Percentiles rank a stretch among this genome's conserved stretches.
Conservation (phyloP, 495 filamentous ascomycete species). For the Rhizodiscina lignyota region DNA sequence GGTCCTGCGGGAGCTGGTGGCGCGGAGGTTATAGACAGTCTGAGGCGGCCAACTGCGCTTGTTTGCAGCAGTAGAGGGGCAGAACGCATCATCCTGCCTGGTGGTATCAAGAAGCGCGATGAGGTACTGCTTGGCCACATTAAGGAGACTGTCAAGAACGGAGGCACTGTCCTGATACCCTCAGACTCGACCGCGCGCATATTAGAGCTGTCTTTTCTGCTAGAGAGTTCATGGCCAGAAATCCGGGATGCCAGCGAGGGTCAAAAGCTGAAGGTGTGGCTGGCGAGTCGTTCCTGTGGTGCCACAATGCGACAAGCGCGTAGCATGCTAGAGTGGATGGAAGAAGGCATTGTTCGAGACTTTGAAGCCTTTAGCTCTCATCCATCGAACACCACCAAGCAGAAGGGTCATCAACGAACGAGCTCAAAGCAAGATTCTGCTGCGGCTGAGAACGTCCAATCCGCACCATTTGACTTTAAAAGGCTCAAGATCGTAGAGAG, state of each 20-base stretch:
- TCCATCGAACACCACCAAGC: constrained; percentile 1
- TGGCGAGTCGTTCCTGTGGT: constrained; percentile 64
- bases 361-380: constrained; percentile 50
- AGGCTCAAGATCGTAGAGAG: constrained; percentile 68
- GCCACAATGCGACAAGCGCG: constrained; percentile 75
- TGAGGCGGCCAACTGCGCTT: constrained; percentile 82
- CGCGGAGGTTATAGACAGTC: constrained; percentile 77
- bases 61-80: constrained; percentile 79
- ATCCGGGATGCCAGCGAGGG: constrained; percentile 19
- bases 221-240: constrained; percentile 82
- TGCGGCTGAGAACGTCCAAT: too few relatives aligned
- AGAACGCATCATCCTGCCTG: constrained; percentile 49
- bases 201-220: constrained; percentile 77
- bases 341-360: constrained; percentile 76
- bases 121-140: constrained; percentile 72
- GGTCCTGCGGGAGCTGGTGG: constrained; percentile 66
- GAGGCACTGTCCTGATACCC: constrained; percentile 88
- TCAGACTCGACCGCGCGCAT: constrained; percentile 89
- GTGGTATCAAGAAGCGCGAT: constrained; percentile 64
- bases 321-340: constrained; percentile 99
- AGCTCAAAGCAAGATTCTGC: constrained; percentile 19
- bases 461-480: constrained; percentile 90
- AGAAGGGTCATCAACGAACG: constrained; percentile 13
- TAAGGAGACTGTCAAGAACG: constrained; percentile 53
- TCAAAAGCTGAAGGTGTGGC: constrained; percentile 53